Base-by-base conservation (phyloP, 2,329 filamentous ascomycete genomes). In the Alternaria brassicae region DNA sequence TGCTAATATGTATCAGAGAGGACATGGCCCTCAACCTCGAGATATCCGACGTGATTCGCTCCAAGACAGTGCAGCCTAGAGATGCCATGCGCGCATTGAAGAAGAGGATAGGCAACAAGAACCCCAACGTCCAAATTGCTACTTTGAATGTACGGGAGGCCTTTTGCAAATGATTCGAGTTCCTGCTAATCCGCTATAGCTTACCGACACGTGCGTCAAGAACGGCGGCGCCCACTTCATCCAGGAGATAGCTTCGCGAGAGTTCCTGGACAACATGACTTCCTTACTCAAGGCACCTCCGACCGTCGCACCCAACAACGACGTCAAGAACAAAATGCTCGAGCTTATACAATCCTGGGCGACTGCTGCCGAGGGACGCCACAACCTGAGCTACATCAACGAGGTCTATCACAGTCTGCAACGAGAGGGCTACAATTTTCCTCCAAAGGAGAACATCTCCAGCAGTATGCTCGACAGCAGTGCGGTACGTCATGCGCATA, bases 71-170 rank as follows among this genome's bases (percentile, higher is more conserved):
- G 50, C 93, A 93, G 78, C 94, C 95, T 53, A 97, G 94, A 80
- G 95, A 99, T 80, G 95, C 95, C 63, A 99, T 99, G 95, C 91
- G 93, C 77, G 94, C 92, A 41, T 83, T 99, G 73, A 98, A 97
- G 82, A 88, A 88, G 76, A 89, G 95, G 77, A 93, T 99, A 83
- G 93, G 92, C 80, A 93, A 97, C 84, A 96, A 93, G 84, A 99
- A 99, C 75, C 95, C 95, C 34, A 99, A 99, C 78, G 89, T 95
- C 34, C 95, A 99, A 82, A 84, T 99, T 34, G 95, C 93, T 70
- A 91, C 95, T n/a, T 82, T 99, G 55, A 96, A 95, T 79, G 92
- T 95, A 84, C 59, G 82, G 62, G n/a, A 4, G 19, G 2, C 2
- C 40, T 34, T 30, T 42, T 30, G 10, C 13, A 2, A 7, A 50